Evolutionary conservation across 164 flowering plant species (phyloP), one percentile per base, ranked within the genome.

Genomic region (Malania oleifera): DNA sequence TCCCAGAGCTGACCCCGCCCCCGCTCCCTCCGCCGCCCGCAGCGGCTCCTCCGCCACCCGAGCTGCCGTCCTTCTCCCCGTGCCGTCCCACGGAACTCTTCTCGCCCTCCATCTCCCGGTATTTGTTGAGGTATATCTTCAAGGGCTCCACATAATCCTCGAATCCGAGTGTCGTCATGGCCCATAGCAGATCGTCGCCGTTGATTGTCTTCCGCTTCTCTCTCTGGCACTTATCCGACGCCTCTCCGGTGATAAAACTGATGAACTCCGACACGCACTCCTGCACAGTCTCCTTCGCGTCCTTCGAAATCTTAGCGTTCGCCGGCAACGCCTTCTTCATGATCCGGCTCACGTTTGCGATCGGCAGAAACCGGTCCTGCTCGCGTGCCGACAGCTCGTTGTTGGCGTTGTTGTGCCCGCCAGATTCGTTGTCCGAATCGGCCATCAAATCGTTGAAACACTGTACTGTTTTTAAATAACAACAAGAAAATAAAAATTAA

Each of bases 231-330:
- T 80, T 80, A 55, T 80, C 84, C 0, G 82, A 77, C 0, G 84
- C 85, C 52, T 80, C 85, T 0, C 85, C 80, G 2, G 85, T 80
- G 41, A 77, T 66, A 70, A 80, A 80, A 56, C 84, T 80, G 44
- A 80, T 80, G 65, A 80, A 80, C 70, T 80, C 84, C 18, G 82
- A 80, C 7, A 80, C 82, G 48, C 84, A 80, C 63, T 80, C 84
- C 67, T 80, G 84, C 20, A 80, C 84, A 4, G 82, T 80, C 64
- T 77, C 82, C 62, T 80, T 80, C 0, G 84, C 84, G 56, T 80
- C 84, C 48, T 80, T 80, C 0, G 84, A 75, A 41, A 80, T 80
- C 63, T 80, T 80, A 9, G 77, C 82, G 66, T 80, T 80, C 11
- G 84, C 77, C n/a, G 81, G 82, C 18, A 80, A 59, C 1, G 81